Evolutionary conservation across 1,284 basidiomycete genomes (phyloP), one percentile per base, ranked within the genome.

Genomic region (Naganishia cerealis): DNA sequence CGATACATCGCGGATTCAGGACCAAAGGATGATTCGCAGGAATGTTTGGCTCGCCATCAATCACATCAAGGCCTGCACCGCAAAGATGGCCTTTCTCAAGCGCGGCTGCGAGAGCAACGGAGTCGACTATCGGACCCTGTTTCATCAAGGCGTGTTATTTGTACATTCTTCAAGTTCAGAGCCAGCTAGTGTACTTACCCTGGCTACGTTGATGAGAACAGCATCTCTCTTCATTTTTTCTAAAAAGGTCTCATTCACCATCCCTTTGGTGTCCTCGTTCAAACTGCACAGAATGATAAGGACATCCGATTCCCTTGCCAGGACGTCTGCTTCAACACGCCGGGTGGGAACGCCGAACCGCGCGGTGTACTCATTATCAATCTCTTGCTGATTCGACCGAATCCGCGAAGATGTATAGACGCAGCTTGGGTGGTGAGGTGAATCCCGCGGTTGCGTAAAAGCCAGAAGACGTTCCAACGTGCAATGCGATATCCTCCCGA

Each of bases 21-120:
- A 96, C 87, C 53, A 97, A 80, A 0, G 90, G 88, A 78, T 98
- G 92, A 73, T 90, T 87, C 2, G 82, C 79, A 0, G 79, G 75
- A 39, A 98, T 84, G 57, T 89, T 81, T 0, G 95, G 95, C 79
- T 99, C 95, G 39, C 91, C 92, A 72, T 94, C 92, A 13, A 97
- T 87, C 40, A 98, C 95, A 78, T 99, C 95, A 7, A 99, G 75
- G 0, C 92, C 95, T 0, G 95, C 95, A 26, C 88, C 94, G 83
- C 90, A 95, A 52, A 98, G 90, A 85, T 87, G 87, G 2, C 85
- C 85, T 70, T 88, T 85, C 57, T 83, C 81, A 55, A 98, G 81
- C 0, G 94, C 94, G 69, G 85, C 86, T 1, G 89, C 89, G 10
- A 99, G 85, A 10, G 94, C 94, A 50, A 90, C 87, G 4, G 89